Evolutionary conservation across 108 stramenopile genomes (phyloP).

Genomic region (Skeletonema grethae): DNA sequence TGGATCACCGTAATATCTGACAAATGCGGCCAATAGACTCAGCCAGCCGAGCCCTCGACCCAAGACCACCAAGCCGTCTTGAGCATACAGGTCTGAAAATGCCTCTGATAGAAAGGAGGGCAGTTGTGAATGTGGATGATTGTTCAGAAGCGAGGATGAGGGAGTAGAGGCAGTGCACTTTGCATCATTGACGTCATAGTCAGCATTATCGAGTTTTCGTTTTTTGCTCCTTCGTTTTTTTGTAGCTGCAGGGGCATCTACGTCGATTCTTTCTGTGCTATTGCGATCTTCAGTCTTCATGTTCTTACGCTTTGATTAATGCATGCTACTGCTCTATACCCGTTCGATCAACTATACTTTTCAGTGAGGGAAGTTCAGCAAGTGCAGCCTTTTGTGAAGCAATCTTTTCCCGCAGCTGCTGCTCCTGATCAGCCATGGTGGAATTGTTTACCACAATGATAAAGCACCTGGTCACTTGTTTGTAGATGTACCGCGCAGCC

Average conservation of each 20-base stretch:
- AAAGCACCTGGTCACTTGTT: too few relatives aligned
- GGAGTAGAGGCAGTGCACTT: not conserved
- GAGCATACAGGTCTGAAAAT: slow-evolving; percentile 86
- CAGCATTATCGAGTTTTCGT: not conserved
- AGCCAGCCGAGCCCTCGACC: slow-evolving; percentile 90
- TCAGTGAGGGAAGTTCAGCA: too few relatives aligned
- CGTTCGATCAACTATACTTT: too few relatives aligned
- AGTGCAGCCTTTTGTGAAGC: too few relatives aligned
- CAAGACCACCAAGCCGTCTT: slow-evolving; percentile 92
- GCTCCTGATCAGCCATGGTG: too few relatives aligned
- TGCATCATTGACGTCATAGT: not conserved
- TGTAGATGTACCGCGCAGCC: too few relatives aligned
- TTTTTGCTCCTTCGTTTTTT: not conserved
- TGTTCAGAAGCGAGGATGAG: slow-evolving; percentile 7
- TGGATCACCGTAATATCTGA: slow-evolving; percentile 78
- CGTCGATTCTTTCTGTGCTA: not conserved
- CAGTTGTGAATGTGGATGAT: slow-evolving; percentile 48
- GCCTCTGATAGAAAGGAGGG: slow-evolving; percentile 86
- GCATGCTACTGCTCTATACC: too few relatives aligned
- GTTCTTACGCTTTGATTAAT: not conserved
- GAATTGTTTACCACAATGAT: too few relatives aligned
- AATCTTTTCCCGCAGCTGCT: too few relatives aligned
- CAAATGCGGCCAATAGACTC: slow-evolving; percentile 68
- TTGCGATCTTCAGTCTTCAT: not conserved
- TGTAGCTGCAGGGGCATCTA: not conserved